phyloP scores from a whole-genome alignment of 164 flowering plant species.

The Magnolia sinica region DNA sequence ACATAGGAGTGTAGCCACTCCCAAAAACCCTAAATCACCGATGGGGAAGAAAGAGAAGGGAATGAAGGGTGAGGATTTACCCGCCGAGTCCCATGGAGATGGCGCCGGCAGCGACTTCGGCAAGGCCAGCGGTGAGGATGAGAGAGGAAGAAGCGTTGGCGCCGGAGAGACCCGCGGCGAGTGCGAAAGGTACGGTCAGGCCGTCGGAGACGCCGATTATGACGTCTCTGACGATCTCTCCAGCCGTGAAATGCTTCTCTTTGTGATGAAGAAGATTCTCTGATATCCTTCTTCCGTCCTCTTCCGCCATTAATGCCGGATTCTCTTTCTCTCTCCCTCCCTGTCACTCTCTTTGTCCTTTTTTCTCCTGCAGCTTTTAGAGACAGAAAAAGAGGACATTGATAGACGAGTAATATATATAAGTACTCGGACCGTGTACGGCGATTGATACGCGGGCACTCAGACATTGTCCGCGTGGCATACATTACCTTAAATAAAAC shows the following conservation, averaged over 20 bases:
- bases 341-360: not conserved
- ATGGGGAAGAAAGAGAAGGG: not conserved
- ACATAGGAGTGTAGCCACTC: too few relatives aligned
- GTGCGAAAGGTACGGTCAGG: slow-evolving; percentile 90
- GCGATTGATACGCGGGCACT: too few relatives aligned
- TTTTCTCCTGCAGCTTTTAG: too few relatives aligned
- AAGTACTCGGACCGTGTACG: too few relatives aligned
- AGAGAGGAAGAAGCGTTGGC: slow-evolving; percentile 74
- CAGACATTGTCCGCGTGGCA: too few relatives aligned
- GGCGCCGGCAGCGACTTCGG: slow-evolving; percentile 95
- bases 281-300: not conserved
- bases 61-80: slow-evolving; percentile 25
- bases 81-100: slow-evolving; percentile 98
- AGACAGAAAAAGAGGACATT: too few relatives aligned
- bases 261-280: slow-evolving; percentile 39
- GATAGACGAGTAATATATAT: too few relatives aligned
- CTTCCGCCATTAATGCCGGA: not conserved
- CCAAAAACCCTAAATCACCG: too few relatives aligned
- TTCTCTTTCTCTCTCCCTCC: not conserved
- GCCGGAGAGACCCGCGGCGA: slow-evolving; percentile 91
- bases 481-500: too few relatives aligned
- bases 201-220: slow-evolving; percentile 96
- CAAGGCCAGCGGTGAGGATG: slow-evolving; percentile 92
- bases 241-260: slow-evolving; percentile 87
- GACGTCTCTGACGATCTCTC: slow-evolving; percentile 83